Percentiles rank a stretch among this genome's conserved stretches.
Conservation (phyloP, 129 eudicot genomes). For the Tanacetum coccineum region DNA sequence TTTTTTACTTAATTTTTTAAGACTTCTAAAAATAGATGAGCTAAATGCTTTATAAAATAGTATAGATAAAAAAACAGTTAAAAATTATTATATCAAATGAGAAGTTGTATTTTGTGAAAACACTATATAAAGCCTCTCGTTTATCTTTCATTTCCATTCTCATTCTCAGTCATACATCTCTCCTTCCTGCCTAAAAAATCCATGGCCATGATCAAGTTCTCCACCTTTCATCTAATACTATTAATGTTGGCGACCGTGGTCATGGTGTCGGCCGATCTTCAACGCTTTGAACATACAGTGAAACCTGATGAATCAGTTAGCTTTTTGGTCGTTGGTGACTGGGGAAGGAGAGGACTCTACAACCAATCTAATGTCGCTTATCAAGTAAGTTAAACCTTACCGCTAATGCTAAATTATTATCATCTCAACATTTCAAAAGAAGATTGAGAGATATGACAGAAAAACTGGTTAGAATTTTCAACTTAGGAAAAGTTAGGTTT, state of each 20-base stretch:
- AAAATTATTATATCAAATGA: no score
- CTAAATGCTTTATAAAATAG: no score
- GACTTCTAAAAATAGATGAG: no score
- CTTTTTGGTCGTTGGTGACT: constrained; percentile 66
- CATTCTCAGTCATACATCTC: no score
- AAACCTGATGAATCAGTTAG: constrained; percentile 47
- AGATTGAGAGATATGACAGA: not conserved
- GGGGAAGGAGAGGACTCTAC: constrained; percentile 64
- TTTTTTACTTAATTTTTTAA: no score
- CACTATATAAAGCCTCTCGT: no score
- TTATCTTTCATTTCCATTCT: no score
- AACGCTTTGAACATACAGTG: constrained; percentile 37
- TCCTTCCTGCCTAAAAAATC: no score
- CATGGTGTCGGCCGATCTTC: constrained; percentile 30
- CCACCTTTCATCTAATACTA: constrained; percentile 6
- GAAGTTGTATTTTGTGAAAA: no score
- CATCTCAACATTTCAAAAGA: not conserved
- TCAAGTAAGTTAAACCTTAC: constrained; percentile 32
- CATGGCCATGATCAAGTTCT: constrained; percentile 7
- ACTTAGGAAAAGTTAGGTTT: constrained; percentile 1
- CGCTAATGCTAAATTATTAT: not conserved
- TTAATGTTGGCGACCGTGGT: not conserved
- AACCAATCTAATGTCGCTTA: constrained; percentile 64
- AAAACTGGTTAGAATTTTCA: not conserved
- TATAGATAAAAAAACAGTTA: no score